Evolutionary conservation across 805 yeast species (phyloP), one percentile per base, ranked within the genome.

Genomic region (Tetrapisispora namnaoensis): DNA sequence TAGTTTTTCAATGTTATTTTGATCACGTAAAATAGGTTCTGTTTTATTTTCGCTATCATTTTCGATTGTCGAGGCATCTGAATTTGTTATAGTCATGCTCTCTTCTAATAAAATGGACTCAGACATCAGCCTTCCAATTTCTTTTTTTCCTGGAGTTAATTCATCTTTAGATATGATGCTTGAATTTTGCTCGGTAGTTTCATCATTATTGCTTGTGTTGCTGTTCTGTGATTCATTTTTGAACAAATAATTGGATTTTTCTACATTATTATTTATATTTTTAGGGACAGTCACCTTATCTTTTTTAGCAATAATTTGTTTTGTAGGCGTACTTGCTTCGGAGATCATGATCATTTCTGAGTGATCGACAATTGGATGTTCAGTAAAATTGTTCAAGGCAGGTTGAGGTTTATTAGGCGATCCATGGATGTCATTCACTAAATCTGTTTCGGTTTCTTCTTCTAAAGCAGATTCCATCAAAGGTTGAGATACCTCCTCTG

Each of bases 381-480:
- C 17, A 6, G 2, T 18, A 2, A 20, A 9, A 13, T n/a, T 18
- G 9, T 6, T 30, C 13, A 7, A 14, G 30, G 11, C 18, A 8
- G 16, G 6, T 30, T 17, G 20, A 9, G 28, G 6, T 30, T 42
- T 42, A 2, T 18, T 30, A 10, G 44, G 27, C 3, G 37, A 28
- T 9, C 18, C 37, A 17, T 28, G 10, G 6, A 27, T 42, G 18
- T 59, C 65, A 14, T 47, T 46, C 42, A 49, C 48, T 37, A 58
- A 44, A 42, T 60, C 63, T 20, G 46, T 53, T 42, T 56, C 65
- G 10, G 59, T 57, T 47, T 60, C 64, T 45, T 62, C 66, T 24
- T 53, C 49, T 38, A 60, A 45, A 14, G 56, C 46, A 30, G 54
- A 56, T 38, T 61, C 60, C 17, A 57, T 56, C 27, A 60, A 43